phyloP scores from a whole-genome alignment of 495 filamentous ascomycete genomes.

The Lentithecium fluviatile region DNA sequence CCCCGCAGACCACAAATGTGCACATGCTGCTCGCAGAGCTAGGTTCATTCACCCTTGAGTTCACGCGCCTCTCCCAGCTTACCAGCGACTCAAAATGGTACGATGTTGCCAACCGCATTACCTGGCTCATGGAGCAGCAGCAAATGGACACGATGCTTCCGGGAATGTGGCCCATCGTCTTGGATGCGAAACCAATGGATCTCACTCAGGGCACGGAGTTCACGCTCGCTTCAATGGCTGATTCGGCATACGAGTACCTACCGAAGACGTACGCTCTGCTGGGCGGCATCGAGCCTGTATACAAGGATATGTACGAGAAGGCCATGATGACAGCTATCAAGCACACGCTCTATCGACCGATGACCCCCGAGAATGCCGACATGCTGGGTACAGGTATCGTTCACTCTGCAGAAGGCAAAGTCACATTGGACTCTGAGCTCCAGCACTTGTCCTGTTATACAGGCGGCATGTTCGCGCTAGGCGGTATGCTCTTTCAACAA shows the following conservation, averaged over 20 bases:
- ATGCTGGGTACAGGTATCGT: constrained; percentile 42
- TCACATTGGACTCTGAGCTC: constrained; percentile 42
- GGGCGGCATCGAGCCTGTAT: constrained; percentile 38
- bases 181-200: constrained; percentile 42
- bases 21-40: constrained; percentile 48
- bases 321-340: constrained; percentile 41
- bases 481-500: constrained; percentile 58
- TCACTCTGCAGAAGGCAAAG: constrained; percentile 18
- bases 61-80: constrained; percentile 43
- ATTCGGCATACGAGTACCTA: constrained; percentile 46
- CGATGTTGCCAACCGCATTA: constrained; percentile 41
- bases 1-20: constrained; percentile 47
- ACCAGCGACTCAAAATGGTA: constrained; percentile 44
- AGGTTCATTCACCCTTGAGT: constrained; percentile 45
- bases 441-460: constrained; percentile 64
- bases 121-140: constrained; percentile 37
- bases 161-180: constrained; percentile 46
- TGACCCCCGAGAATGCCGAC: constrained; percentile 42
- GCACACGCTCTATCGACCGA: constrained; percentile 43
- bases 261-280: constrained; percentile 52
- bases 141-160: constrained; percentile 43
- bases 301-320: constrained; percentile 38
- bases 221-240: constrained; percentile 42
- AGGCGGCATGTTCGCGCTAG: constrained; percentile 63
- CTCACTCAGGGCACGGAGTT: constrained; percentile 47